A percentile compares a stretch with the other conserved stretches of the same genome.
Conservation (phyloP, 805 yeast genomes). For the Aciculoconidium aculeatum region DNA sequence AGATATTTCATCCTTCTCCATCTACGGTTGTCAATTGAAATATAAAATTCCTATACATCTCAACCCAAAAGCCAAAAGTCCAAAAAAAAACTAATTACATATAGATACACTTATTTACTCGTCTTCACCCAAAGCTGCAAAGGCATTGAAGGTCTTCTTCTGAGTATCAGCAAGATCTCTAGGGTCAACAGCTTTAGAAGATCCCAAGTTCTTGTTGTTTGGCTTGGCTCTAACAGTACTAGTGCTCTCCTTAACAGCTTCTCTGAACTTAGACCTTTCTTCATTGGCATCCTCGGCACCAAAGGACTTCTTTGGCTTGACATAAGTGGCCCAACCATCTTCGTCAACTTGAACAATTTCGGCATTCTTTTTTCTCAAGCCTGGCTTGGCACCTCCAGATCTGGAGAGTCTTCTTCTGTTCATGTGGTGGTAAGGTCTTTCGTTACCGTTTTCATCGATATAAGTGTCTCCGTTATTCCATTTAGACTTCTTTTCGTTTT, state of each 20-base stretch:
- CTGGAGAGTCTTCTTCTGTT: slow-evolving; percentile 61
- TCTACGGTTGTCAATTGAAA: too few species aligned
- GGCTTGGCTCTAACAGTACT: slow-evolving; percentile 52
- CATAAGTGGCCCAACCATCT: slow-evolving; percentile 79
- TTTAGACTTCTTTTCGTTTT: slow-evolving; percentile 20
- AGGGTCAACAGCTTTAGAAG: slow-evolving; percentile 68
- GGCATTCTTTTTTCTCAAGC: slow-evolving; percentile 51
- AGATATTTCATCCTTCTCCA: too few species aligned
- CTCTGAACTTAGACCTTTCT: slow-evolving; percentile 42
- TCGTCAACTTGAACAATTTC: slow-evolving; percentile 55
- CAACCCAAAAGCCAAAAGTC: too few species aligned
- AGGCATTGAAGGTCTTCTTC: slow-evolving; percentile 67
- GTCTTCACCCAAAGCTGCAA: slow-evolving; percentile 67
- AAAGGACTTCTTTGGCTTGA: slow-evolving; percentile 40
- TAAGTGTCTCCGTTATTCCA: slow-evolving; percentile 39
- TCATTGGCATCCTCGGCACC: slow-evolving; percentile 45
- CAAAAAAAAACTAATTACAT: too few species aligned
- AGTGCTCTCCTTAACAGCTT: slow-evolving; percentile 37
- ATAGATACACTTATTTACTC: too few species aligned
- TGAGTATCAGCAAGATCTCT: slow-evolving; percentile 69
- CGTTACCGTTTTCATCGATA: slow-evolving; percentile 41
- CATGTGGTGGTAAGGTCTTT: slow-evolving; percentile 40
- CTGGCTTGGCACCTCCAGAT: slow-evolving; percentile 36
- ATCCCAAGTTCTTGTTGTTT: slow-evolving; percentile 67
- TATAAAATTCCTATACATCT: too few species aligned